Conservation (phyloP, 106 monocot species). For the Acorus gramineus region DNA sequence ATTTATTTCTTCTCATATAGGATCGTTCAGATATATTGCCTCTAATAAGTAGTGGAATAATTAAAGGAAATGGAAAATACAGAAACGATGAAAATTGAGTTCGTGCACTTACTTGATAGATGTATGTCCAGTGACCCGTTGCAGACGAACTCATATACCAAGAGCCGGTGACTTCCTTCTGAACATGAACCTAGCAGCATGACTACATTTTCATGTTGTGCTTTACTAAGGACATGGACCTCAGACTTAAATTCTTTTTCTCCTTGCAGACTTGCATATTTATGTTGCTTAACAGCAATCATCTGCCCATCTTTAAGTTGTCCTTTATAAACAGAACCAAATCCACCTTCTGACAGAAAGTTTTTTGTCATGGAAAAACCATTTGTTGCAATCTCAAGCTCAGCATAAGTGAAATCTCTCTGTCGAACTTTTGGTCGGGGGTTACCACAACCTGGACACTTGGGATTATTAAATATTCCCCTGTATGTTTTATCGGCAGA, state of each 20-base stretch:
- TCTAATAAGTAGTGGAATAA: not conserved
- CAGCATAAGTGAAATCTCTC: conserved; percentile 20
- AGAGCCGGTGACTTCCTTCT: conserved; percentile 26
- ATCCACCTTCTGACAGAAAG: conserved; percentile 41
- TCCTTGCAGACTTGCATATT: conserved; percentile 32
- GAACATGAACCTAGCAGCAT: conserved; percentile 34
- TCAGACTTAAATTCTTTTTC: conserved; percentile 32
- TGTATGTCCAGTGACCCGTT: conserved; percentile 34
- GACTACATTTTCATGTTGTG: conserved; percentile 32
- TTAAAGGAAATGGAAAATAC: not conserved
- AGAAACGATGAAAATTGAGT: not conserved
- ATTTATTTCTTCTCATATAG: too few species aligned
- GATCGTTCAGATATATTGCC: too few species aligned
- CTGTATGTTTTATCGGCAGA: not conserved
- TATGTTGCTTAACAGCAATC: conserved; percentile 42
- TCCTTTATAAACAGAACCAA: conserved; percentile 35
- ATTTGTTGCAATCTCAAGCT: conserved; percentile 27
- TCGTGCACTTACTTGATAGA: conserved; percentile 28
- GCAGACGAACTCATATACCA: conserved; percentile 41
- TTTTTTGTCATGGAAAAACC: conserved; percentile 25
- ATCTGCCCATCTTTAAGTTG: conserved; percentile 12
- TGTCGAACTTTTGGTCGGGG: not conserved
- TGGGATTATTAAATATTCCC: not conserved
- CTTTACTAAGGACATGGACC: conserved; percentile 27
- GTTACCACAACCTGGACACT: conserved; percentile 13